phyloP scores from a whole-genome alignment of 2,329 filamentous ascomycete genomes.

The Xylaria sp. region DNA sequence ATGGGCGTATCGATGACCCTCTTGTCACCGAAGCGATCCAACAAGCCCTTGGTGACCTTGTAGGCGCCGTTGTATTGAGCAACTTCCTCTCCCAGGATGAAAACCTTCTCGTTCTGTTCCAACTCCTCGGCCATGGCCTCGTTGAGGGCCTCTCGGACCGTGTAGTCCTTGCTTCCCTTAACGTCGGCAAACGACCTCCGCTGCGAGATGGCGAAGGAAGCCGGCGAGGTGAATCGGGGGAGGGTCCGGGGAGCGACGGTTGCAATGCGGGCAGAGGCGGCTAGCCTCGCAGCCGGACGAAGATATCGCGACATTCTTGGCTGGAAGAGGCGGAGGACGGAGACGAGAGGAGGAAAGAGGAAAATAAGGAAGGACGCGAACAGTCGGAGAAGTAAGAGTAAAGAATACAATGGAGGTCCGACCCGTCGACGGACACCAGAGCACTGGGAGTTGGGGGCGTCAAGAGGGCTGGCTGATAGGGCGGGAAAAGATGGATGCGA shows the following conservation, averaged over 20 bases:
- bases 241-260: slow-evolving; percentile 46
- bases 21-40: slow-evolving; percentile 97
- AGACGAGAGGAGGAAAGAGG: not conserved
- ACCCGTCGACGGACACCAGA: slow-evolving; percentile 30
- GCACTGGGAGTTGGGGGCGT: not conserved
- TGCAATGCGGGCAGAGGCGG: slow-evolving; percentile 48
- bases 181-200: slow-evolving; percentile 62
- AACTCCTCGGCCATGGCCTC: slow-evolving; percentile 98
- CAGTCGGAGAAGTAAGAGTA: not conserved
- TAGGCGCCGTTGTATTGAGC: slow-evolving; percentile 99
- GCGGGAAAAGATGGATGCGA: slow-evolving; percentile 11
- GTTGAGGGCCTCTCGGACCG: slow-evolving; percentile 95
- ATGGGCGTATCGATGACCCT: slow-evolving; percentile 98
- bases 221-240: slow-evolving; percentile 42
- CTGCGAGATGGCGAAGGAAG: slow-evolving; percentile 50
- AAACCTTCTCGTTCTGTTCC: slow-evolving; percentile 92
- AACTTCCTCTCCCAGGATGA: slow-evolving; percentile 95
- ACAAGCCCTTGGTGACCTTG: slow-evolving; percentile 97
- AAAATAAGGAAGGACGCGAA: not conserved
- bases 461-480: slow-evolving; percentile 11
- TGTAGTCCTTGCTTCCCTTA: slow-evolving; percentile 79
- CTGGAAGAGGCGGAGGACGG: slow-evolving; percentile 1
- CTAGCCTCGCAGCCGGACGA: slow-evolving; percentile 57
- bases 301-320: slow-evolving; percentile 57
- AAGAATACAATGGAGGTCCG: slow-evolving; percentile 25